A percentile compares a stretch with the other conserved stretches of the same genome.
These are phyloP conservation scores for Ascochyta fabae DNA, from an alignment of 2,329 filamentous ascomycete species.

Conservation along the genomic window DNA sequence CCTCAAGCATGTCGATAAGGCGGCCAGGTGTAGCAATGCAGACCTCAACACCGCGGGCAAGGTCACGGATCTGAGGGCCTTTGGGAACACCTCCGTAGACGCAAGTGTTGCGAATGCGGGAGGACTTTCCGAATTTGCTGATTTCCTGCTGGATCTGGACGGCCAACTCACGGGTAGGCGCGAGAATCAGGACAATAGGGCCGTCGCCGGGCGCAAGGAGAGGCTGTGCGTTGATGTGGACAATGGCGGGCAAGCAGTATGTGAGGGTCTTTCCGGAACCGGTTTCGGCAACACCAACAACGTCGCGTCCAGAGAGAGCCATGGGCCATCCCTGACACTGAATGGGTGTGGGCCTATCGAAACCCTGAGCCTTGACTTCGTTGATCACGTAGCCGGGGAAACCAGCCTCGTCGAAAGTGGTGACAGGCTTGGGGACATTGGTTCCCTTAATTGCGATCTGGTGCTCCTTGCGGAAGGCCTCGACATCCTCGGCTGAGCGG, in stretches of 20 bases:
- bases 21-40: conserved; percentile 98
- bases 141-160: conserved; percentile 99
- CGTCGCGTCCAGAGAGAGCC: conserved; percentile 96
- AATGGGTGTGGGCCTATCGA: conserved; percentile 90
- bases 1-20: conserved; percentile 98
- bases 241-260: conserved; percentile 96
- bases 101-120: conserved; percentile 96
- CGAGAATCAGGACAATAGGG: conserved; percentile 93
- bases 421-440: conserved; percentile 89
- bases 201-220: conserved; percentile 94
- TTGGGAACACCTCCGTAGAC: conserved; percentile 99
- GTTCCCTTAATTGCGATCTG: conserved; percentile 81
- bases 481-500: conserved; percentile 80
- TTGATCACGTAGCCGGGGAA: conserved; percentile 98
- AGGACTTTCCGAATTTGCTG: conserved; percentile 97
- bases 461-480: conserved; percentile 84
- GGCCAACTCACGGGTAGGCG: conserved; percentile 95
- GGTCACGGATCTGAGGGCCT: conserved; percentile 94
- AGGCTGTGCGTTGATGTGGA: conserved; percentile 99
- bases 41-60: conserved; percentile 94
- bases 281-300: conserved; percentile 98
- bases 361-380: conserved; percentile 98
- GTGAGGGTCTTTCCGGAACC: conserved; percentile 99
- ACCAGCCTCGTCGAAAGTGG: conserved; percentile 96
- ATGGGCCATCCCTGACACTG: conserved; percentile 99